A percentile compares a stretch with the other conserved stretches of the same genome.
phyloP scores from a whole-genome alignment of 306 rosid genomes.

The Sicyos edulis region DNA sequence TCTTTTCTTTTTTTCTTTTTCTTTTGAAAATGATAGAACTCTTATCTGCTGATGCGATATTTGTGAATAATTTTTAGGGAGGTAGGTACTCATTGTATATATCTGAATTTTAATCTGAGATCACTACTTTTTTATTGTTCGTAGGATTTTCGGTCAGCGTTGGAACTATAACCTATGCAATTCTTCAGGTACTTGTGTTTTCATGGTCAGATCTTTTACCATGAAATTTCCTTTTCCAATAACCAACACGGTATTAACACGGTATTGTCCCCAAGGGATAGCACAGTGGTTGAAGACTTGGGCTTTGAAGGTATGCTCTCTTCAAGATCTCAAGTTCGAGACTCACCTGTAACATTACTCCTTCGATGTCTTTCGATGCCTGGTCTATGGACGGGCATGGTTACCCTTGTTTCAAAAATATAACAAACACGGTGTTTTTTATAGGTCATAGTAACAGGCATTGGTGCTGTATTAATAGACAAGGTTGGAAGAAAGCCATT shows the following conservation, averaged over 20 bases:
- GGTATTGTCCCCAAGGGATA: too few relatives aligned
- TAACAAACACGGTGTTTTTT: constrained; percentile 18
- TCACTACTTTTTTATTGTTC: neutral
- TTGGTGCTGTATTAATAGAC: constrained; percentile 60
- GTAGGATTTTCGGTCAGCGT: constrained; percentile 59
- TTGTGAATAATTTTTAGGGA: neutral
- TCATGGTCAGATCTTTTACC: neutral
- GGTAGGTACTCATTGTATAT: neutral
- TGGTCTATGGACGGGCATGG: too few relatives aligned
- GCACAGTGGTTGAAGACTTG: too few relatives aligned
- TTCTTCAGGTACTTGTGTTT: constrained; percentile 55
- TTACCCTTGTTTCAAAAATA: too few relatives aligned
- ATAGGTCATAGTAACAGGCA: constrained; percentile 57
- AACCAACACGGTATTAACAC: constrained; percentile 14
- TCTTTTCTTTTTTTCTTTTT: neutral
- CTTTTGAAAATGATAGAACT: neutral
- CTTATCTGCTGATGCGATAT: neutral
- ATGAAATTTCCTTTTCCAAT: neutral
- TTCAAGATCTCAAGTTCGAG: too few relatives aligned
- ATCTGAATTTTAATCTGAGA: neutral
- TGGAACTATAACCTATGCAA: constrained; percentile 58
- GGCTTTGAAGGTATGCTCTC: too few relatives aligned
- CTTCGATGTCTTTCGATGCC: too few relatives aligned
- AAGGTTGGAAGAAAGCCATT: constrained; percentile 81
- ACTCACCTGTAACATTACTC: too few relatives aligned